Percentiles rank a stretch among this genome's conserved stretches.
Conservation (phyloP, 108 stramenopile genomes). For the Nitzschia palea region DNA sequence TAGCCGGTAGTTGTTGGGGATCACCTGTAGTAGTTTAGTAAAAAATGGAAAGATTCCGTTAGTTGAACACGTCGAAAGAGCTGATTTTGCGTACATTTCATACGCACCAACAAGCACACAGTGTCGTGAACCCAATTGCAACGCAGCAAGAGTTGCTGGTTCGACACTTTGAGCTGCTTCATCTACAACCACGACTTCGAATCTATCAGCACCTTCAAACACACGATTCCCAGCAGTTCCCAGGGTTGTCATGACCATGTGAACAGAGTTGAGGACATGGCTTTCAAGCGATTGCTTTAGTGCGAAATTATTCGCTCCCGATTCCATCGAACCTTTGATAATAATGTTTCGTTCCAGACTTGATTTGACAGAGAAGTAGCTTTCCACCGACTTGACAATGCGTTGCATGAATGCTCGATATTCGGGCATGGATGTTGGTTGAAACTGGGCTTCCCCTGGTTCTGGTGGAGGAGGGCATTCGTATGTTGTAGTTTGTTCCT, state of each 20-base stretch:
- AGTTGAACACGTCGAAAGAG: too few relatives aligned
- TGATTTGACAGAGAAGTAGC: conserved; percentile 60
- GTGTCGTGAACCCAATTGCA: conserved; percentile 86
- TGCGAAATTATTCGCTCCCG: conserved; percentile 43
- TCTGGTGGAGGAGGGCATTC: conserved; percentile 83
- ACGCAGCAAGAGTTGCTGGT: conserved; percentile 91
- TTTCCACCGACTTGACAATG: conserved; percentile 80
- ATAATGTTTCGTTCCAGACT: conserved; percentile 71
- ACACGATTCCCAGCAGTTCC: conserved; percentile 88
- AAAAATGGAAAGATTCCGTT: background rate
- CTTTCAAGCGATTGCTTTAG: conserved; percentile 64
- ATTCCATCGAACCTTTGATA: conserved; percentile 43
- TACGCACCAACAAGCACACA: conserved; percentile 87
- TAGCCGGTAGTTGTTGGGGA: conserved; percentile 97
- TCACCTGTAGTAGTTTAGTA: conserved; percentile 41
- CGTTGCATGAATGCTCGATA: conserved; percentile 60
- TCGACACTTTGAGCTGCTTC: conserved; percentile 98
- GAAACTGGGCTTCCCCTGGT: conserved; percentile 62
- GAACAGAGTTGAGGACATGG: conserved; percentile 85
- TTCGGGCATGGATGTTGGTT: conserved; percentile 76
- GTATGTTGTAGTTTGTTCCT: conserved; percentile 69
- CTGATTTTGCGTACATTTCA: too few relatives aligned
- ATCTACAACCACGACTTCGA: conserved; percentile 97
- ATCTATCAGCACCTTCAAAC: conserved; percentile 81
- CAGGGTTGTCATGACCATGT: conserved; percentile 96